phyloP scores from a whole-genome alignment of 306 rosid species.

The Herpetospermum pedunculosum region DNA sequence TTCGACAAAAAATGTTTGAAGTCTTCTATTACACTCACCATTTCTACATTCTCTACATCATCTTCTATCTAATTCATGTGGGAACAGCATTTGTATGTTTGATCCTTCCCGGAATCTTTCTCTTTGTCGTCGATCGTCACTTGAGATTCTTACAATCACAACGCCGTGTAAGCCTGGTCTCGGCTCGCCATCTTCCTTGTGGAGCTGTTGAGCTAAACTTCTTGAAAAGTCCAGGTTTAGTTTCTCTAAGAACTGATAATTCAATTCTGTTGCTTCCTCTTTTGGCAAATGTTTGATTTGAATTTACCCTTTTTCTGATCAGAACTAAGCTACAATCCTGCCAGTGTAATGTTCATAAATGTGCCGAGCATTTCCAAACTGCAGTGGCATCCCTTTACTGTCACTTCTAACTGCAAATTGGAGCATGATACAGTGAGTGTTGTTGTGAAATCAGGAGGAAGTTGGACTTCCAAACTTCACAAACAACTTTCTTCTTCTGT shows the following conservation, averaged over 20 bases:
- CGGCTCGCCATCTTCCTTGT: conserved; percentile 50
- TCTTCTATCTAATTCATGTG: conserved; percentile 53
- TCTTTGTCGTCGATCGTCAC: conserved; percentile 48
- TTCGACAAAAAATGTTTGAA: conserved; percentile 53
- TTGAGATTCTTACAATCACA: conserved; percentile 56
- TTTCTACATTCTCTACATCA: conserved; percentile 38
- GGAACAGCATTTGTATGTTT: conserved; percentile 35
- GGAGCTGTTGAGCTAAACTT: conserved; percentile 43
- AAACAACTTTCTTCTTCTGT: conserved; percentile 26
- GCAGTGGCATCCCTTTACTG: conserved; percentile 85
- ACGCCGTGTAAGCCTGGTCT: conserved; percentile 20
- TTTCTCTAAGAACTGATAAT: neutral
- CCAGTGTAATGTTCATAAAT: conserved; percentile 52
- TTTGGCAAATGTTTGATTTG: neutral
- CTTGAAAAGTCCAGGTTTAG: conserved; percentile 33
- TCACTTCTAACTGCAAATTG: conserved; percentile 40
- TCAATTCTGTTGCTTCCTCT: neutral
- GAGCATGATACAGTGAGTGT: conserved; percentile 38
- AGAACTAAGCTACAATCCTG: conserved; percentile 49
- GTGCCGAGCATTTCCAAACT: conserved; percentile 58
- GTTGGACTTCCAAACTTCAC: conserved; percentile 50
- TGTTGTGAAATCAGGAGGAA: conserved; percentile 35
- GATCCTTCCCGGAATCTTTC: conserved; percentile 58
- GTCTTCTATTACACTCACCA: conserved; percentile 66
- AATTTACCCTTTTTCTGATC: neutral